Base-by-base conservation (phyloP, 352 stramenopile genomes). In the Globisporangium cylindrosporum region DNA sequence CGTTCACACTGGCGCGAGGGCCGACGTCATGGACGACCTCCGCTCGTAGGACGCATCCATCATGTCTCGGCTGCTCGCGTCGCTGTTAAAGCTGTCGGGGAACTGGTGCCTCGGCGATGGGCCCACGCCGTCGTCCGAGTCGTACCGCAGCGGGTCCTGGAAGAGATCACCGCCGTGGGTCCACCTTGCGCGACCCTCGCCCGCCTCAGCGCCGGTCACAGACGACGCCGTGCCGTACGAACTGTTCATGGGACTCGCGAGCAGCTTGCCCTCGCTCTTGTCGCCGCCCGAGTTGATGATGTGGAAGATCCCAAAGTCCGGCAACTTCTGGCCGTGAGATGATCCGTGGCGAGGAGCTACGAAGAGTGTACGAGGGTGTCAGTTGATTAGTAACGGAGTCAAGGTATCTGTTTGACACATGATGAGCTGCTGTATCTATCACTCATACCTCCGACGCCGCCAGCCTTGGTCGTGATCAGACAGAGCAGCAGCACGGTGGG, bases 221-320 rank as follows among this genome's bases (percentile, higher is more conserved):
- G 78, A 86, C 15, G 68, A 72, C 14, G 67, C 72, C 9, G 79
- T 80, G 53, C 78, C 81, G 71, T 90, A 94, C 24, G 80, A 79
- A 55, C 75, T 88, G 59, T 77, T 73, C 22, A 78, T 76, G 20
- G 87, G 84, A 48, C 85, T 95, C 55, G 82, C 85, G 9, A 89
- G 64, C n/a, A 93, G 72, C 59, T 88, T 84, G 22, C 70, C 71
- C 25, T 65, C 60, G 8, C 60, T 55, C 27, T 79, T 64, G 48
- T 56, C 65, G 25, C 73, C 74, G 29, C 79, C 76, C 20, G 77
- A 76, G 69, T 93, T 94, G 62, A 95, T 95, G 60, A 95, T 90
- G 73, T 95, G 86, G 64, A 95, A 95, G 72, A 95, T 86, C 32
- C 88, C 86, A 67, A 89, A 95, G 73, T 95, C 86, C 6, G 88